Percentiles rank a stretch among this genome's conserved stretches.
Conservation (phyloP, 1,284 basidiomycete species). For the Leccinum solheimii region DNA sequence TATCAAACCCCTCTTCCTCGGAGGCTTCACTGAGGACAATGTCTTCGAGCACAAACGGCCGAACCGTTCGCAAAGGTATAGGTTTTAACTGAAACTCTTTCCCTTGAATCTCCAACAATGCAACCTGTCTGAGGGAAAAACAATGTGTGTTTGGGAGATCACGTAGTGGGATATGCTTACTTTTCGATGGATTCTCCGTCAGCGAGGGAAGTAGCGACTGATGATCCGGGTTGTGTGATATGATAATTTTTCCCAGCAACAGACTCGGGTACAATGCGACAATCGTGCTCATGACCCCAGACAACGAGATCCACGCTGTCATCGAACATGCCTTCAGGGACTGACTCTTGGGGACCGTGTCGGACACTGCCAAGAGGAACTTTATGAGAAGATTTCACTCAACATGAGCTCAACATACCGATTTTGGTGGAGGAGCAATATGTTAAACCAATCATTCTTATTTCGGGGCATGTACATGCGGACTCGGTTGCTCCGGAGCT, state of each 20-base stretch:
- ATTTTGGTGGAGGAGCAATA: conserved; percentile 94
- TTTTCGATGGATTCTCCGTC: conserved; percentile 90
- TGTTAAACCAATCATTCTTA: conserved; percentile 93
- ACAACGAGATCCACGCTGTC: conserved; percentile 92
- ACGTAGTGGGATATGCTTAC: conserved; percentile 44
- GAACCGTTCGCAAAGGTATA: conserved; percentile 85
- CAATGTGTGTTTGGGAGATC: conserved; percentile 4
- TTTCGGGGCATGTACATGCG: conserved; percentile 94
- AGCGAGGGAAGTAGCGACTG: conserved; percentile 90
- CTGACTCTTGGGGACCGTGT: conserved; percentile 89
- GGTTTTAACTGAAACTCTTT: conserved; percentile 87
- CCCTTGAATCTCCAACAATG: conserved; percentile 80
- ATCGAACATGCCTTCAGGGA: conserved; percentile 97
- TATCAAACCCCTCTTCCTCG: conserved; percentile 72
- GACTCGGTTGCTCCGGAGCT: conserved; percentile 90
- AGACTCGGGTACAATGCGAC: conserved; percentile 85
- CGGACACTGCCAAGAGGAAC: conserved; percentile 63
- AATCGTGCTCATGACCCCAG: conserved; percentile 99
- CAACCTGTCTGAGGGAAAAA: conserved; percentile 69
- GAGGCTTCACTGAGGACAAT: conserved; percentile 74
- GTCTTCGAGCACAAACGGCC: conserved; percentile 94
- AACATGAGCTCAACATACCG: conserved; percentile 57
- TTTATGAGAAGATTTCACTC: conserved; percentile 12
- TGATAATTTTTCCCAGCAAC: conserved; percentile 91
- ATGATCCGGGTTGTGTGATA: conserved; percentile 94